Percentiles rank a stretch among this genome's conserved stretches.
Conservation (phyloP, 2,329 filamentous ascomycete species). For the Penicillium olsonii region DNA sequence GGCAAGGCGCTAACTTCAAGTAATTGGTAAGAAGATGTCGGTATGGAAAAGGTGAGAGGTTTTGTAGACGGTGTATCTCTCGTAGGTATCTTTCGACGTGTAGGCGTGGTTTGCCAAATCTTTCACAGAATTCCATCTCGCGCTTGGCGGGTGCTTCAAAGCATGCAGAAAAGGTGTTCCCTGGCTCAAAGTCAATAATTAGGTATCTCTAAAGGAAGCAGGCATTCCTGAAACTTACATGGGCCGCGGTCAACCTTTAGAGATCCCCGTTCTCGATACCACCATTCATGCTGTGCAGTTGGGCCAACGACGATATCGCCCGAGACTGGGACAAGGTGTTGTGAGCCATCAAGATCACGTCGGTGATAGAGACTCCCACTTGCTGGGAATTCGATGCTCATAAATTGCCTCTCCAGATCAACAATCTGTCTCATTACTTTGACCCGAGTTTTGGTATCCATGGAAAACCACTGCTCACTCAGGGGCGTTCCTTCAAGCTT, state of each 20-base stretch:
- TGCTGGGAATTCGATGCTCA: conserved; percentile 26
- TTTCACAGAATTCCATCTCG: conserved; percentile 25
- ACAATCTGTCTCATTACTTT: conserved; percentile 29
- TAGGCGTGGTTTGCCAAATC: conserved; percentile 24
- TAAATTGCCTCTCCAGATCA: conserved; percentile 22
- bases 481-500: conserved; percentile 33
- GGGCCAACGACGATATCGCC: conserved; percentile 26
- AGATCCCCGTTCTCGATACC: conserved; percentile 23
- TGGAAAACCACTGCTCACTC: conserved; percentile 35
- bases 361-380: conserved; percentile 32
- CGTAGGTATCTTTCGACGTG: conserved; percentile 24
- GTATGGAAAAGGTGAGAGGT: conserved; percentile 13
- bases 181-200: conserved; percentile 12
- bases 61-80: conserved; percentile 21
- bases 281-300: conserved; percentile 25
- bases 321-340: conserved; percentile 8
- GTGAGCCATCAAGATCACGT: conserved; percentile 15
- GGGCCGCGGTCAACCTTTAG: conserved; percentile 26
- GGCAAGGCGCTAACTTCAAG: conserved; percentile 17
- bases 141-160: conserved; percentile 27
- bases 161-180: conserved; percentile 12
- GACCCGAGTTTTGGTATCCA: conserved; percentile 23
- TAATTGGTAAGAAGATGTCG: conserved; percentile 16
- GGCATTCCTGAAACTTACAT: conserved; percentile 16
- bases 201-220: background rate